Base-by-base conservation (phyloP, 805 yeast genomes). In the Ogataea ganodermae region DNA sequence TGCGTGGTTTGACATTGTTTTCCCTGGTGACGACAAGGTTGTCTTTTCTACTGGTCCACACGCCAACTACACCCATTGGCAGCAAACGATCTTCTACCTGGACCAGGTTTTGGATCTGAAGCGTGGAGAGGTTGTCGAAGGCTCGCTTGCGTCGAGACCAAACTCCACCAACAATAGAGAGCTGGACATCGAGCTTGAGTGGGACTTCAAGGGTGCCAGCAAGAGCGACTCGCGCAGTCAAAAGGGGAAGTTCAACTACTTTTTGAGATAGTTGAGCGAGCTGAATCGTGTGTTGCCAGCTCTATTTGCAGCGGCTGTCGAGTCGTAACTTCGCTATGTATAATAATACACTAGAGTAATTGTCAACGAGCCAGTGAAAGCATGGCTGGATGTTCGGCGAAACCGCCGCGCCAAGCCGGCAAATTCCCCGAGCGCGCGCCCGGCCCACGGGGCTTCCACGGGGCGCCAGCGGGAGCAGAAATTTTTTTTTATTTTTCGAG, bases 51-150 rank as follows among this genome's bases (percentile, higher is more conserved):
- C 99, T 12, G 98, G 98, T 20, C 97, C 99, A 28, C 90, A 86
- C 70, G 84, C 90, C 40, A 81, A 83, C 58, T 90, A 91, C 75
- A 94, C 99, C 13, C 99, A 94, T 73, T 94, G 99, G 99, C 95
- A 94, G 69, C 99, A 94, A 73, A 87, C 97, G 16, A 95, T 94
- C 1, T 90, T 95, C 71, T 95, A 94, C 69, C 76, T 92, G 62
- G 82, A 79, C 58, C 87, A 89, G 60, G 96, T 88, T 23, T 69
- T 92, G 55, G 87, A 83, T 61, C 71, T 86, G 52, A 83, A 84
- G 62, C 73, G 75, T 57, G 96, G 92, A 48, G 99, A 94, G 60
- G 62, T 66, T 33, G 74, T 95, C 55, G 76, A 77, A 49, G 94
- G 98, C 38, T 71, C 72, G 24, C 71, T 94, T 49, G 79, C 85